phyloP scores from a whole-genome alignment of 2,329 filamentous ascomycete species.

The Calonectria hongkongensis region DNA sequence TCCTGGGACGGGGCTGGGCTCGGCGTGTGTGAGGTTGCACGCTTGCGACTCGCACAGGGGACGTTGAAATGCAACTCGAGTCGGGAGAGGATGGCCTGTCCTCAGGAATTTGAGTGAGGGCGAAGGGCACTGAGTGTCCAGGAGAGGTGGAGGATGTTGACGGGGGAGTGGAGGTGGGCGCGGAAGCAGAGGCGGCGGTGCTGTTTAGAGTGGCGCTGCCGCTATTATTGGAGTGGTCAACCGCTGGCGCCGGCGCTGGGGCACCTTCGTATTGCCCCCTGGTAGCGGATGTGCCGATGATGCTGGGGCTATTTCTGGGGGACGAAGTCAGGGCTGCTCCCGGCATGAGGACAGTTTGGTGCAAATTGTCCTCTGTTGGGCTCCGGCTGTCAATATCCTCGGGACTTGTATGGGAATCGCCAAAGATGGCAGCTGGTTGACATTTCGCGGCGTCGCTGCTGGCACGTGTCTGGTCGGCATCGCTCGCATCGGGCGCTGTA shows the following conservation, averaged over 20 bases:
- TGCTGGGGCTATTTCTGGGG: constrained; percentile 54
- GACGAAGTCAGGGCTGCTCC: constrained; percentile 41
- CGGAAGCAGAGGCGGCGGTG: constrained; percentile 40
- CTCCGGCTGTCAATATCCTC: not conserved
- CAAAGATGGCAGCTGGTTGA: constrained; percentile 26
- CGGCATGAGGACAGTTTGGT: constrained; percentile 47
- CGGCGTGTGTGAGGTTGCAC: constrained; percentile 68
- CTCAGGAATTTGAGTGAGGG: constrained; percentile 43
- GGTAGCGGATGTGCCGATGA: constrained; percentile 44
- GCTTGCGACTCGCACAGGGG: constrained; percentile 60
- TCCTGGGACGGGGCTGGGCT: constrained; percentile 63
- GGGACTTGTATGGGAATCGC: constrained; percentile 32
- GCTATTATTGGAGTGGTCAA: constrained; percentile 45
- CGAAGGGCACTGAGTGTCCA: constrained; percentile 43
- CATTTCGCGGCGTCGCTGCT: constrained; percentile 33
- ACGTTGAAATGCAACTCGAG: constrained; percentile 45
- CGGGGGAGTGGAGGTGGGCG: constrained; percentile 37
- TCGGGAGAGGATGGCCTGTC: constrained; percentile 44
- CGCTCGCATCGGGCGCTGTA: constrained; percentile 39
- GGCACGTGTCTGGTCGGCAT: constrained; percentile 46
- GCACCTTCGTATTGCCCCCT: constrained; percentile 54
- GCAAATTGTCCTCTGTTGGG: constrained; percentile 3
- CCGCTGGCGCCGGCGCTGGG: constrained; percentile 48
- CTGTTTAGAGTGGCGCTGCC: constrained; percentile 49
- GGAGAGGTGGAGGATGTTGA: constrained; percentile 43